These are phyloP conservation scores for Hamigera avellanea DNA, from an alignment of 495 filamentous ascomycete genomes.

Conservation along the genomic window DNA sequence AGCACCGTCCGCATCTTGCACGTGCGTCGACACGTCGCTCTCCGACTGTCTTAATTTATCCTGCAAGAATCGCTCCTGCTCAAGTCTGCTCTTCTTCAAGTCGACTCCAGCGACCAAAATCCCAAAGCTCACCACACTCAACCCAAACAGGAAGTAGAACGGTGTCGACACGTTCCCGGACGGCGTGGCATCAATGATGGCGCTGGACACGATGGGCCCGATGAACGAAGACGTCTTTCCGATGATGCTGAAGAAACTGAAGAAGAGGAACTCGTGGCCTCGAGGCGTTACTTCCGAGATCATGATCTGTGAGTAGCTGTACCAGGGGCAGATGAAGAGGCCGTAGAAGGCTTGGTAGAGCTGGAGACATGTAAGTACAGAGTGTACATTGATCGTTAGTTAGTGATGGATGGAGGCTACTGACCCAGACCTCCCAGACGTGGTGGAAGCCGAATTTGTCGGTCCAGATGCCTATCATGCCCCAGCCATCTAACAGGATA, in stretches of 20 bases:
- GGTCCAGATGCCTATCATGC: slow-evolving; percentile 58
- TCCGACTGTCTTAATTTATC: slow-evolving; percentile 12
- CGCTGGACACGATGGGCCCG: slow-evolving; percentile 50
- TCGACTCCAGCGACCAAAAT: slow-evolving; percentile 42
- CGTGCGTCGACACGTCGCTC: no score
- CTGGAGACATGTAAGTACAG: slow-evolving; percentile 12
- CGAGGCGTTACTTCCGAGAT: slow-evolving; percentile 54
- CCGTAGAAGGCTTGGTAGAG: slow-evolving; percentile 53
- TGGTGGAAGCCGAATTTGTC: slow-evolving; percentile 49
- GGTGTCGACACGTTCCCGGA: slow-evolving; percentile 42
- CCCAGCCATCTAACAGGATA: slow-evolving; percentile 50
- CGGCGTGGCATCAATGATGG: slow-evolving; percentile 52
- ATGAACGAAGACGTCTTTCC: slow-evolving; percentile 55
- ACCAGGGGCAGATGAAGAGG: slow-evolving; percentile 57
- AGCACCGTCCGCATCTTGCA: no score
- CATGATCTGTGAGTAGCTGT: slow-evolving; percentile 57
- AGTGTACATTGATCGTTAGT: slow-evolving; percentile 22
- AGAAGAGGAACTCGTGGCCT: slow-evolving; percentile 56
- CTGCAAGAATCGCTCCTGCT: slow-evolving; percentile 42
- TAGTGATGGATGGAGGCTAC: slow-evolving; percentile 17
- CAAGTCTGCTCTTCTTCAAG: slow-evolving; percentile 44
- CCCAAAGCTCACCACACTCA: slow-evolving; percentile 42
- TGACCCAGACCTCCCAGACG: slow-evolving; percentile 49
- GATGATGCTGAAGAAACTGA: slow-evolving; percentile 53
- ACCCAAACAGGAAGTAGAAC: slow-evolving; percentile 51